Conservation (phyloP, 1,284 basidiomycete species). For the Schizopora paradoxa region DNA sequence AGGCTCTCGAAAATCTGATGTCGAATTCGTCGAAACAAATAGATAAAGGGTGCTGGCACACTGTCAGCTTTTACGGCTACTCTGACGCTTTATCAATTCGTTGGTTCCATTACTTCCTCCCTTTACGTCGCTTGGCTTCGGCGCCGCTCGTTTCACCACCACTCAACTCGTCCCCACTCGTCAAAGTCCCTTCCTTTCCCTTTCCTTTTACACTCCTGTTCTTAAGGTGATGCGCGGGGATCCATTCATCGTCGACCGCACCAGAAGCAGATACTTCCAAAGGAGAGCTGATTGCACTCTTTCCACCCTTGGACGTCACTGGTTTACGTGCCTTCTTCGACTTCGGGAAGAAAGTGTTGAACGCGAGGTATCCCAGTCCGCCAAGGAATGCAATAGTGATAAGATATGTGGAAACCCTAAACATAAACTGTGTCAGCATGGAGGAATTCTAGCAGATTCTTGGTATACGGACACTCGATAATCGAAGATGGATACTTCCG, state of each 20-base stretch:
- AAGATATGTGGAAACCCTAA: slow-evolving; percentile 71
- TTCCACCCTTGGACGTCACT: slow-evolving; percentile 21
- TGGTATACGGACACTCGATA: slow-evolving; percentile 60
- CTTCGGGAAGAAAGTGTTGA: slow-evolving; percentile 61
- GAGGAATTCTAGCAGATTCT: neutral
- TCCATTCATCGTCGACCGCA: slow-evolving; percentile 85
- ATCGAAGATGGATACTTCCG: slow-evolving; percentile 74
- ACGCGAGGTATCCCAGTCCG: slow-evolving; percentile 64
- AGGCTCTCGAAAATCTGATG: too few relatives aligned
- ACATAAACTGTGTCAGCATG: slow-evolving; percentile 10
- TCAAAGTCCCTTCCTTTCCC: slow-evolving; percentile 40
- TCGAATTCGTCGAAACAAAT: too few relatives aligned
- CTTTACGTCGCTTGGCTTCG: slow-evolving; percentile 55
- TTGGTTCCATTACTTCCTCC: slow-evolving; percentile 57
- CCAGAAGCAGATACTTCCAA: slow-evolving; percentile 62
- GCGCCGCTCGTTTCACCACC: slow-evolving; percentile 51
- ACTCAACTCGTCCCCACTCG: slow-evolving; percentile 66
- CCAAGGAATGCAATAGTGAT: slow-evolving; percentile 63
- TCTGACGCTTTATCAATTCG: too few relatives aligned
- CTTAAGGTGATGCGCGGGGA: slow-evolving; percentile 81
- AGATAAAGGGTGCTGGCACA: too few relatives aligned
- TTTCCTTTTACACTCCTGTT: slow-evolving; percentile 50
- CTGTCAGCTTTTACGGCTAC: too few relatives aligned
- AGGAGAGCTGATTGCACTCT: slow-evolving; percentile 43
- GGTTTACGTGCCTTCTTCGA: slow-evolving; percentile 43